Evolutionary conservation across 2,329 filamentous ascomycete species (phyloP), one percentile per base, ranked within the genome.

Genomic region (Aspergillus sp.): DNA sequence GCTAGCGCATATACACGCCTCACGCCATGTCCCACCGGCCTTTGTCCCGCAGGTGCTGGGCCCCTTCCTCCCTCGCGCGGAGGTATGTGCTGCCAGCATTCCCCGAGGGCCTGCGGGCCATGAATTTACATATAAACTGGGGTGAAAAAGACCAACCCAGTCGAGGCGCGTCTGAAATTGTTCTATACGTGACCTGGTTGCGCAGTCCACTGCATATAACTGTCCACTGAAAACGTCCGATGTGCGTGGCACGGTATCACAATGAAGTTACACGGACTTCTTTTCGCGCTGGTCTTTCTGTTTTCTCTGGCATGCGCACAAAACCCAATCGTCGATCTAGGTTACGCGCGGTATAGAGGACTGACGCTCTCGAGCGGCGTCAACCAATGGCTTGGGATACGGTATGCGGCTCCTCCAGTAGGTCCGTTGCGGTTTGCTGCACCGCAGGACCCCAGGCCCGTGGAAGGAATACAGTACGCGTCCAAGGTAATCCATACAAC

Each of bases 311-410:
- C 51, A 3, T 57, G 51, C 33, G 69, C 69, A 2, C 54, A 60
- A 42, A 58, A 62, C 19, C 51, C 64, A 9, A 57, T 75, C 3
- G 83, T 90, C 13, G 76, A 88, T 55, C 75, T 92, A 19, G 79
- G 78, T 3, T 92, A 91, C 65, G 80, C 85, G 26, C 80, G 76
- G 22, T 90, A 91, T 63, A 69, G 77, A 46, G 89, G 89, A 8
- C 69, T 73, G 3, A 64, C 74, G 1, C 73, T 79, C 1, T 59
- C 69, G 0, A 81, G 82, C 59, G 86, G 84, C 1, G 73, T 90
- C 45, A 83, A 81, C 2, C 79, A 86, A 67, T 93, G 87, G 87
- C 78, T 89, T 7, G 89, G 88, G 1, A 82, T 94, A 57, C 82
- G 87, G 41, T 94, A 84, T 73, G 89, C 88, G 1, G 84, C 86